A percentile compares a stretch with the other conserved stretches of the same genome.
These are phyloP conservation scores for Coccomyxa sp. DNA, from an alignment of 139 green algal species.

Conservation along the genomic window DNA sequence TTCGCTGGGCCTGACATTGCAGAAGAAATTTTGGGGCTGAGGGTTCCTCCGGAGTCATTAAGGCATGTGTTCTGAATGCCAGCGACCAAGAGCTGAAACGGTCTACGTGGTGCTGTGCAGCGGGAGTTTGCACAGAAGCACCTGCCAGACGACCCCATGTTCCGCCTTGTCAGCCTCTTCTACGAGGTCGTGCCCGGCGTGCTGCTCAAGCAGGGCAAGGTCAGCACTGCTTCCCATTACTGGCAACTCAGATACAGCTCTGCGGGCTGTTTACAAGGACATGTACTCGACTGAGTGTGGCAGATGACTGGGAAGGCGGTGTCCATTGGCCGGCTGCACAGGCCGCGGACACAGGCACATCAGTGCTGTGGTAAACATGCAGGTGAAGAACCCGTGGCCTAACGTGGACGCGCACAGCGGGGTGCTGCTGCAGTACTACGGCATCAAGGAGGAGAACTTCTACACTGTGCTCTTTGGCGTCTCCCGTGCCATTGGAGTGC, in stretches of 20 bases:
- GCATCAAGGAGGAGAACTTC: constrained; percentile 88
- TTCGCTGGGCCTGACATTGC: too few species aligned
- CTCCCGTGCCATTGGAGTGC: constrained; percentile 83
- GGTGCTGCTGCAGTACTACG: constrained; percentile 95
- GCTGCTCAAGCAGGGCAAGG: constrained; percentile 88
- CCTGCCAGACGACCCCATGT: constrained; percentile 90
- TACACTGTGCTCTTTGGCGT: constrained; percentile 99
- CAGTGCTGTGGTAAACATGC: constrained; percentile 1
- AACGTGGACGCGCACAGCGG: constrained; percentile 98
- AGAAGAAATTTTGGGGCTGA: too few species aligned
- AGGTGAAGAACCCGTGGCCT: constrained; percentile 96
- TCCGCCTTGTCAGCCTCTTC: constrained; percentile 84
- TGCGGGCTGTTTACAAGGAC: too few species aligned
- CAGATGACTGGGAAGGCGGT: too few species aligned
- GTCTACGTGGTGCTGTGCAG: too few species aligned
- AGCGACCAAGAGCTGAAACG: too few species aligned
- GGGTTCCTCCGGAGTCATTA: neutral
- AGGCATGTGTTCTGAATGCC: neutral
- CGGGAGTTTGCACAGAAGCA: constrained; percentile 91
- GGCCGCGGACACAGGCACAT: too few species aligned
- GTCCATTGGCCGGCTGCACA: too few species aligned
- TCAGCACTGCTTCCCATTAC: too few species aligned
- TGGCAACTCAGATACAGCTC: too few species aligned
- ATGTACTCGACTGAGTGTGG: too few species aligned
- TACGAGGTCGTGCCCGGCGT: constrained; percentile 95